Evolutionary conservation across 768 basidiomycete genomes (phyloP).

Genomic region (Panaeolus cyanescens): DNA sequence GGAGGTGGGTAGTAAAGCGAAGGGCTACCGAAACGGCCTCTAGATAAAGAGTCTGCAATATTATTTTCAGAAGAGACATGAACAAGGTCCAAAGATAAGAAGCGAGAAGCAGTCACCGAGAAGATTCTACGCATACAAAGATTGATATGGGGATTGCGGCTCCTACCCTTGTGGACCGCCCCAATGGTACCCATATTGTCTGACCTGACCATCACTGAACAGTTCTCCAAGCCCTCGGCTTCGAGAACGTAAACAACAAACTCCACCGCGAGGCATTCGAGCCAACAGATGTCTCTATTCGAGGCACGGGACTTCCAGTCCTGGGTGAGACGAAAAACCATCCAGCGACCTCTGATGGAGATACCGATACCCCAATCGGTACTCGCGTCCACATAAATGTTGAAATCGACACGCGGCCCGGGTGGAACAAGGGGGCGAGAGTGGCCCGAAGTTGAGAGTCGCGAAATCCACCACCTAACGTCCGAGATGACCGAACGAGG

Average conservation of each 20-base stretch:
- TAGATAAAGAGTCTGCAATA: slow-evolving; percentile 27
- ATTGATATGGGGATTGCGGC: slow-evolving; percentile 31
- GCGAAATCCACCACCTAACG: slow-evolving; percentile 30
- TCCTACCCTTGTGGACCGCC: slow-evolving; percentile 28
- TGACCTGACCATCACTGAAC: slow-evolving; percentile 25
- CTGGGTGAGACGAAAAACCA: background rate
- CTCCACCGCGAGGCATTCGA: slow-evolving; percentile 24
- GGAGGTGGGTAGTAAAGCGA: background rate
- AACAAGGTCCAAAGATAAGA: slow-evolving; percentile 18
- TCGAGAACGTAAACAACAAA: slow-evolving; percentile 21
- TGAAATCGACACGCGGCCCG: slow-evolving; percentile 16
- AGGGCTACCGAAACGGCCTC: slow-evolving; percentile 11
- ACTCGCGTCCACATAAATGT: slow-evolving; percentile 29
- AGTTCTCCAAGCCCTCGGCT: slow-evolving; percentile 7
- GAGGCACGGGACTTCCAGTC: slow-evolving; percentile 18
- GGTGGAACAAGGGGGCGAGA: slow-evolving; percentile 11
- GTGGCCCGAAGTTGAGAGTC: background rate
- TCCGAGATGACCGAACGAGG: slow-evolving; percentile 19
- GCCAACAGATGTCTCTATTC: slow-evolving; percentile 25
- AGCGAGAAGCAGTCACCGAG: slow-evolving; percentile 11
- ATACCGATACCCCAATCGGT: slow-evolving; percentile 28
- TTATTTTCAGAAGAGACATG: slow-evolving; percentile 29
- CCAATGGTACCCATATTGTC: too few species aligned
- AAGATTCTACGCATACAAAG: slow-evolving; percentile 8
- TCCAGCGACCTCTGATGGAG: slow-evolving; percentile 7